These are phyloP conservation scores for Lasiosphaeriaceae sp. DNA, from an alignment of 495 filamentous ascomycete genomes.

Conservation along the genomic window DNA sequence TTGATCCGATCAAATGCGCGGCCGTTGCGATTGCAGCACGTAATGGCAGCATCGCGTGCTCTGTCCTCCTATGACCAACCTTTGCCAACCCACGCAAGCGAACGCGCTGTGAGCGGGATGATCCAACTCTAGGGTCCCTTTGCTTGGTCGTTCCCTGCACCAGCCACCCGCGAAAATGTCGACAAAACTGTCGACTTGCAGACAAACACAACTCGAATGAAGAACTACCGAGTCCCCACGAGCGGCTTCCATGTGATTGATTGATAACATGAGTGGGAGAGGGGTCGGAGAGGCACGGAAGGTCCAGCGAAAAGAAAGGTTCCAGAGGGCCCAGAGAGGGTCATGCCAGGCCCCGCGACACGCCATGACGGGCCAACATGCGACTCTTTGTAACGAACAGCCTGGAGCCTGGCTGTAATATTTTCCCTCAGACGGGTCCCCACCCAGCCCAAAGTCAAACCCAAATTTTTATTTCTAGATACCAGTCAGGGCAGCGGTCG, in stretches of 20 bases:
- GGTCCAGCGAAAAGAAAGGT: too few relatives aligned
- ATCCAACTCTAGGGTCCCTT: not conserved
- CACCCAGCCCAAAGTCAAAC: not conserved
- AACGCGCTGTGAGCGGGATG: not conserved
- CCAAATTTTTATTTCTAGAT: not conserved
- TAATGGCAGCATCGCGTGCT: not conserved
- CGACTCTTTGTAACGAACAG: conserved; percentile 2
- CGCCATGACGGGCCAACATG: conserved; percentile 3
- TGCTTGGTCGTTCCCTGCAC: not conserved
- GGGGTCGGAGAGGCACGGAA: too few relatives aligned
- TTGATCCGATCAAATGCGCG: not conserved
- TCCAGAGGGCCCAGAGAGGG: too few relatives aligned
- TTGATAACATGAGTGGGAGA: too few relatives aligned
- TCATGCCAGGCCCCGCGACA: not conserved
- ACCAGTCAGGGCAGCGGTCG: not conserved
- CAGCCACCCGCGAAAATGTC: not conserved
- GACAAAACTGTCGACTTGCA: not conserved
- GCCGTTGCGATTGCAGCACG: not conserved
- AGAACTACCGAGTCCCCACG: not conserved
- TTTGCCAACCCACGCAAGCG: too few relatives aligned
- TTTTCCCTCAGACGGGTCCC: conserved; percentile 3
- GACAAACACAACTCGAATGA: not conserved
- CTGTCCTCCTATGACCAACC: not conserved
- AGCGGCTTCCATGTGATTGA: too few relatives aligned
- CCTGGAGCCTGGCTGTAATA: not conserved